Conservation (phyloP, 345 rosid genomes). For the Pseudoturritis turrita region DNA sequence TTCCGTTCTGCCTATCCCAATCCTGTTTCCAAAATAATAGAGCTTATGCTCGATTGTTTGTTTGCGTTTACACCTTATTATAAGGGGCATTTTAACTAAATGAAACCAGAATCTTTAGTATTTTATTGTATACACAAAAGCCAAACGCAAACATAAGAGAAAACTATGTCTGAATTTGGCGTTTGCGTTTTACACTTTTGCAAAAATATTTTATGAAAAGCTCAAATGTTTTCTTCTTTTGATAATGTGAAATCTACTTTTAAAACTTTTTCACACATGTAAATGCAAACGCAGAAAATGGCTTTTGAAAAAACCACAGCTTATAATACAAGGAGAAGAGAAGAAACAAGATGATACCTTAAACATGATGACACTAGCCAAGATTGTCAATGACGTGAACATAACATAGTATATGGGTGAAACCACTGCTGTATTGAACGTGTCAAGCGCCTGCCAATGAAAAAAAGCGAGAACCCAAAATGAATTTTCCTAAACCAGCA, state of each 20-base stretch:
- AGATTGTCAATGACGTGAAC: conserved; percentile 70
- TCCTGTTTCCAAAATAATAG: conserved; percentile 35
- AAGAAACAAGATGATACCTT: conserved; percentile 42
- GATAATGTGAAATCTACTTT: not conserved
- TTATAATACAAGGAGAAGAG: not conserved
- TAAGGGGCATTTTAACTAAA: not conserved
- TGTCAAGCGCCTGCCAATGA: conserved; percentile 64
- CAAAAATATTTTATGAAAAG: too few species aligned
- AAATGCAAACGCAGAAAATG: not conserved
- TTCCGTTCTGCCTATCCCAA: conserved; percentile 60
- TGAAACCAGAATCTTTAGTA: too few species aligned
- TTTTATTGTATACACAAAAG: too few species aligned
- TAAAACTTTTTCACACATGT: not conserved
- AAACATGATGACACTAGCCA: conserved; percentile 80
- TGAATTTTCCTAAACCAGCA: not conserved
- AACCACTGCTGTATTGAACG: conserved; percentile 72
- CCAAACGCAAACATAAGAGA: too few species aligned
- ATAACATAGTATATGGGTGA: conserved; percentile 76
- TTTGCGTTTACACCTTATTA: not conserved
- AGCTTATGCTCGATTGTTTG: not conserved
- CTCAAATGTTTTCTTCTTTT: too few species aligned
- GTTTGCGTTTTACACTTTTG: too few species aligned
- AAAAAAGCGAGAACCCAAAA: not conserved
- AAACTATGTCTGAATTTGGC: too few species aligned
- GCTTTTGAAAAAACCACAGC: not conserved